phyloP scores from a whole-genome alignment of 352 stramenopile species.

The Globisporangium recalcitrans region DNA sequence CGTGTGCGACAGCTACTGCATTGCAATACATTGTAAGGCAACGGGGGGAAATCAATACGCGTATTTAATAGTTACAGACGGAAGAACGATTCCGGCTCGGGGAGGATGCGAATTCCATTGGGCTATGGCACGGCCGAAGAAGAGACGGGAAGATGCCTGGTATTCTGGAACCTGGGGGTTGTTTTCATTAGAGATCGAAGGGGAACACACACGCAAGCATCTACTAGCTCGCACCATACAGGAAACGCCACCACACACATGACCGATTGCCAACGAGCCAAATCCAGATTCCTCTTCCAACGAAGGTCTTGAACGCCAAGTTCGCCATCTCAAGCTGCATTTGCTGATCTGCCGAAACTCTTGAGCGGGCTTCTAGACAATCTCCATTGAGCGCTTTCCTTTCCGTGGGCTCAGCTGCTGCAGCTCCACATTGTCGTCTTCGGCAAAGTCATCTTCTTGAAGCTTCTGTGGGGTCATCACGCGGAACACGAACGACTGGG shows the following conservation, averaged over 20 bases:
- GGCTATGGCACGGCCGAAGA: background rate
- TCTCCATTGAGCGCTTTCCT: conserved; percentile 28
- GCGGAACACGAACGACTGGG: conserved; percentile 86
- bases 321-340: conserved; percentile 7
- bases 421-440: conserved; percentile 26
- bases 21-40: background rate
- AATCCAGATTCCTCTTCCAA: conserved; percentile 19
- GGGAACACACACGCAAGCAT: conserved; percentile 16
- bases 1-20: background rate
- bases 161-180: conserved; percentile 11
- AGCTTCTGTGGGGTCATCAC: conserved; percentile 73
- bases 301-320: conserved; percentile 10
- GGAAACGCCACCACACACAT: conserved; percentile 15
- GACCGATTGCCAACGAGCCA: conserved; percentile 12
- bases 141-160: conserved; percentile 2
- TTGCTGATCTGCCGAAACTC: background rate
- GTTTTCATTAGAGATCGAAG: conserved; percentile 11
- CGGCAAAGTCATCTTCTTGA: conserved; percentile 53
- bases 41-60: background rate
- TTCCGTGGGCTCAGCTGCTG: conserved; percentile 20
- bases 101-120: background rate
- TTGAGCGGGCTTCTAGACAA: conserved; percentile 30
- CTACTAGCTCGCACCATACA: conserved; percentile 13
- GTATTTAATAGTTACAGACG: conserved; percentile 15
- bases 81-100: background rate